These are phyloP conservation scores for Lachnellula cervina DNA, from an alignment of 2,329 filamentous ascomycete genomes.

Conservation along the genomic window DNA sequence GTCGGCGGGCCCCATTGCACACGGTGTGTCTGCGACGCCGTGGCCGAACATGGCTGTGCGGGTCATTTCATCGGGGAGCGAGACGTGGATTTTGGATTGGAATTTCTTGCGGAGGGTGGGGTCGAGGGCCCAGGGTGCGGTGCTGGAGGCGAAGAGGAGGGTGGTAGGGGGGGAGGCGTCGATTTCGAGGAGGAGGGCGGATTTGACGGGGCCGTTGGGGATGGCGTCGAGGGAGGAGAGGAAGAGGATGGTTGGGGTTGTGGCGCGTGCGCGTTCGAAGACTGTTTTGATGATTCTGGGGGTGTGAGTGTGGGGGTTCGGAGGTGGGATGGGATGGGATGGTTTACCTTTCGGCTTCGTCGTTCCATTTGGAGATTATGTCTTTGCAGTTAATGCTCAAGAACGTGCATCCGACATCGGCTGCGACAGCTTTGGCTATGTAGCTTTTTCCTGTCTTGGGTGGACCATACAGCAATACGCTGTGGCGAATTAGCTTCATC, in stretches of 20 bases:
- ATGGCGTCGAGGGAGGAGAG: background rate
- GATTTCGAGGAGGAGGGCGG: background rate
- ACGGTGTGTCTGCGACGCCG: background rate
- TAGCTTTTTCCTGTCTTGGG: background rate
- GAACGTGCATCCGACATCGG: background rate
- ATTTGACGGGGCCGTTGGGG: background rate
- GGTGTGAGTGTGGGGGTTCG: background rate
- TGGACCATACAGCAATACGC: background rate
- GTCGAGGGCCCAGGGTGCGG: constrained; percentile 5
- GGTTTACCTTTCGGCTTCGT: background rate
- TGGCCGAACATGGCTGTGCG: constrained; percentile 5
- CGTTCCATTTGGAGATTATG: background rate
- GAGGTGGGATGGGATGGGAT: background rate
- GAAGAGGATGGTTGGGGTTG: background rate
- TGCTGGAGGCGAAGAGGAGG: constrained; percentile 1
- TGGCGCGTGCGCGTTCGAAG: background rate
- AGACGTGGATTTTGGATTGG: constrained; percentile 4
- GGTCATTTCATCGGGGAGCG: constrained; percentile 6
- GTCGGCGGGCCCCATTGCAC: background rate
- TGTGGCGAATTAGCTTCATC: background rate
- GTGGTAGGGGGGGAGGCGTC: background rate
- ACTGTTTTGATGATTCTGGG: background rate
- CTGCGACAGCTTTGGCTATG: background rate
- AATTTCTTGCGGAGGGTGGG: background rate
- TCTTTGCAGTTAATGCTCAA: background rate